These are phyloP conservation scores for Aspergillus unguis DNA, from an alignment of 2,329 filamentous ascomycete genomes.

Conservation along the genomic window DNA sequence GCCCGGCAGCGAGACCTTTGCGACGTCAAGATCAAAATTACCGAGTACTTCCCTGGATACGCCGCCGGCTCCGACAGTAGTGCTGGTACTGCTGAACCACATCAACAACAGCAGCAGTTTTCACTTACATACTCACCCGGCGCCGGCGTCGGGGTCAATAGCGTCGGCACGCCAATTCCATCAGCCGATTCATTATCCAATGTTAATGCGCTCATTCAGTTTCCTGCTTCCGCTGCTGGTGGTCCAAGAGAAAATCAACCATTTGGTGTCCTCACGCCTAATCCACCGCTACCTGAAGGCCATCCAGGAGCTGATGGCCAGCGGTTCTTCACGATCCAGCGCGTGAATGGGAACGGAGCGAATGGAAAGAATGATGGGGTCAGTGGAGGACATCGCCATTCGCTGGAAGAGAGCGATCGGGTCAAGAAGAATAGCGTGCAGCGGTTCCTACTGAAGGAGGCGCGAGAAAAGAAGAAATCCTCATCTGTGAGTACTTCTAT, in stretches of 20 bases:
- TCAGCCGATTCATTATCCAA: conserved; percentile 22
- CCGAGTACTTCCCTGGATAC: conserved; percentile 64
- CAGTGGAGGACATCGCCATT: conserved; percentile 70
- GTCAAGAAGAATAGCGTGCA: conserved; percentile 79
- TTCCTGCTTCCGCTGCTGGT: conserved; percentile 1
- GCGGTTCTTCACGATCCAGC: conserved; percentile 70
- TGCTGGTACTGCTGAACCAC: conserved; percentile 2
- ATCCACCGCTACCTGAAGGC: conserved; percentile 37
- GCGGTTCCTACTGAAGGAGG: conserved; percentile 61
- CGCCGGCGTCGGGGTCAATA: conserved; percentile 24
- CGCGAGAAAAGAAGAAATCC: conserved; percentile 62
- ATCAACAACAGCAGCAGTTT: background rate
- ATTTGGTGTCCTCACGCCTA: conserved; percentile 46
- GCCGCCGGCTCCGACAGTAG: conserved; percentile 29
- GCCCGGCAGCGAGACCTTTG: conserved; percentile 76
- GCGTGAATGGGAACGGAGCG: conserved; percentile 72
- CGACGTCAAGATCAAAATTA: conserved; percentile 83
- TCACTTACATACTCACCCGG: conserved; percentile 14
- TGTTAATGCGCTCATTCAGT: conserved; percentile 24
- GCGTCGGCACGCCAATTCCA: conserved; percentile 18
- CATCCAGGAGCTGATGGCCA: conserved; percentile 51
- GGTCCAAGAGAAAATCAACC: conserved; percentile 20
- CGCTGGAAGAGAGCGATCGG: conserved; percentile 68
- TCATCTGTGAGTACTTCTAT: conserved; percentile 43
- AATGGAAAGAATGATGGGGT: conserved; percentile 70